Evolutionary conservation across 768 basidiomycete species (phyloP).

Genomic region (Amanita pallidorosea): DNA sequence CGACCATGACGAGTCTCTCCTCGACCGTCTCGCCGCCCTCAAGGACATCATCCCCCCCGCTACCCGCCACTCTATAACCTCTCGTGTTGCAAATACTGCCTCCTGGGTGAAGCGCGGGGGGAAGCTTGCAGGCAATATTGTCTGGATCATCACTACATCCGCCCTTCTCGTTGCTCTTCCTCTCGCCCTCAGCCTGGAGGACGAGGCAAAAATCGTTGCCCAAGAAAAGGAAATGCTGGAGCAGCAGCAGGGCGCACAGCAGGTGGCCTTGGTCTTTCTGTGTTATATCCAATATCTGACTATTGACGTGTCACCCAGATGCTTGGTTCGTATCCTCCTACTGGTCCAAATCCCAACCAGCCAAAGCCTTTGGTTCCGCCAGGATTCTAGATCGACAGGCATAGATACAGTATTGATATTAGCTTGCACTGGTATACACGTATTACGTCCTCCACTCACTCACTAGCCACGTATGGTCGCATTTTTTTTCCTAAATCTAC

Average conservation of each 20-base stretch:
- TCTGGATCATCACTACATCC: conserved; percentile 93
- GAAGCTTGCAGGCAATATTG: conserved; percentile 74
- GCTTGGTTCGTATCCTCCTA: conserved; percentile 55
- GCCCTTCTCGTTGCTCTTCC: conserved; percentile 92
- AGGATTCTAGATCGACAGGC: conserved; percentile 48
- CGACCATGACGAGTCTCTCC: conserved; percentile 69
- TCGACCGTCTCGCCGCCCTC: conserved; percentile 84
- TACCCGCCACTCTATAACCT: conserved; percentile 68
- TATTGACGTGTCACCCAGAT: conserved; percentile 38
- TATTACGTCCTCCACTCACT: background rate
- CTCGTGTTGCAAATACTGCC: conserved; percentile 48
- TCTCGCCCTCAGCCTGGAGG: conserved; percentile 86
- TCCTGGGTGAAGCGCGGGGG: conserved; percentile 55
- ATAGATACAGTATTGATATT: background rate
- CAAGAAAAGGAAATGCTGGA: conserved; percentile 93
- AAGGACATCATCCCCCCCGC: conserved; percentile 93
- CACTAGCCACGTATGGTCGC: background rate
- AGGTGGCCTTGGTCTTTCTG: conserved; percentile 48
- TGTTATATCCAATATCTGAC: conserved; percentile 7
- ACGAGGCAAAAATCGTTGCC: conserved; percentile 88
- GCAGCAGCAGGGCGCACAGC: conserved; percentile 87
- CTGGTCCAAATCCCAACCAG: conserved; percentile 21
- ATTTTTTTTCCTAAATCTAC: background rate
- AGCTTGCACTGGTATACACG: background rate
- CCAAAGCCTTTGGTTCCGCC: conserved; percentile 70